Percentiles rank a stretch among this genome's conserved stretches.
These are phyloP conservation scores for Ustilago hordei DNA, from an alignment of 1,284 basidiomycete genomes.

Conservation along the genomic window DNA sequence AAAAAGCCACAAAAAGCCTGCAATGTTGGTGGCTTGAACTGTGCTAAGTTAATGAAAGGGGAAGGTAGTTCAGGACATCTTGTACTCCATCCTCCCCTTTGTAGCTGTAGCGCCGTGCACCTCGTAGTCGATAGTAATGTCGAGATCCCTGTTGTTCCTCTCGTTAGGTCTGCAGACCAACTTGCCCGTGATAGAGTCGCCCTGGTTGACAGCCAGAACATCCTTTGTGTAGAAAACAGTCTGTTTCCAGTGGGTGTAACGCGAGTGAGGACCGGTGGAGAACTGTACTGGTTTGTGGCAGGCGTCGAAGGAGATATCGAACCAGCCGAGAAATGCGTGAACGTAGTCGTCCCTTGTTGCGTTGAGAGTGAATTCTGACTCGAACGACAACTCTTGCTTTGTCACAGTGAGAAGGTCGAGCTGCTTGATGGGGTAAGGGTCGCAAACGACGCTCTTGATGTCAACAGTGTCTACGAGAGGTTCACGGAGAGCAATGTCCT, in stretches of 20 bases:
- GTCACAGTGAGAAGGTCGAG: slow-evolving; percentile 91
- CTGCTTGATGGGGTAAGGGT: slow-evolving; percentile 66
- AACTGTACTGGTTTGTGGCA: slow-evolving; percentile 92
- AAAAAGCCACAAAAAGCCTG: not conserved
- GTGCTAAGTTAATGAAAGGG: not conserved
- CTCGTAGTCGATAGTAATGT: slow-evolving; percentile 65
- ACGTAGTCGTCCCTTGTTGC: slow-evolving; percentile 91
- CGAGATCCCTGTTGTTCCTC: slow-evolving; percentile 67
- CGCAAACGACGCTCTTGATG: slow-evolving; percentile 68
- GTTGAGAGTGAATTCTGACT: slow-evolving; percentile 81
- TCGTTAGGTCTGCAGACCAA: slow-evolving; percentile 64
- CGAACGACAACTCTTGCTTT: slow-evolving; percentile 94
- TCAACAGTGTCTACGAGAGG: slow-evolving; percentile 95
- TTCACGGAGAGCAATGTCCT: slow-evolving; percentile 95
- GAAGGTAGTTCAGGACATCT: slow-evolving; percentile 56
- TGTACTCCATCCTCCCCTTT: slow-evolving; percentile 64
- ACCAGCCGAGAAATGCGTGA: slow-evolving; percentile 99
- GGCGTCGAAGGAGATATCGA: slow-evolving; percentile 94
- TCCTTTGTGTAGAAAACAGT: slow-evolving; percentile 69
- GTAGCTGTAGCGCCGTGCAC: slow-evolving; percentile 50
- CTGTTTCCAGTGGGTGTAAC: slow-evolving; percentile 70
- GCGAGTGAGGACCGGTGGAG: slow-evolving; percentile 67
- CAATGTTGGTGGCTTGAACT: no score
- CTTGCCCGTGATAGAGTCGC: slow-evolving; percentile 61
- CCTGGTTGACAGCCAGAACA: slow-evolving; percentile 61